These are phyloP conservation scores for Fusarium sp. DNA, from an alignment of 2,329 filamentous ascomycete genomes.

Conservation along the genomic window DNA sequence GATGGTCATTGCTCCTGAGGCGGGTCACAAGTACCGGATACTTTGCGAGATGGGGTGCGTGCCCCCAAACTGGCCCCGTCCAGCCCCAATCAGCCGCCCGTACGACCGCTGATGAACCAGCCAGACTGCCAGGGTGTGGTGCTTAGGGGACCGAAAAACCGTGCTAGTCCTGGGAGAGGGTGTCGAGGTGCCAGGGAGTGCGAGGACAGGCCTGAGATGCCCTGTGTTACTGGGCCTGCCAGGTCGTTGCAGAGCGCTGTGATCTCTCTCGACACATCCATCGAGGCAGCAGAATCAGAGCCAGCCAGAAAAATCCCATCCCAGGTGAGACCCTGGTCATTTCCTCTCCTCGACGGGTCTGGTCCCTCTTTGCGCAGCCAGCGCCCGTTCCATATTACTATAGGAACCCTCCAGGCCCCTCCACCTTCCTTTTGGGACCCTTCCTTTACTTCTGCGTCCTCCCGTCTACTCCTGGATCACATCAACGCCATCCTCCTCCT, in stretches of 20 bases:
- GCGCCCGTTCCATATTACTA: constrained; percentile 38
- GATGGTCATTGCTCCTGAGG: constrained; percentile 30
- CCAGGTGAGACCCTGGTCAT: constrained; percentile 29
- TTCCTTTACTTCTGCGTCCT: constrained; percentile 34
- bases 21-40: constrained; percentile 41
- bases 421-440: constrained; percentile 36
- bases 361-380: constrained; percentile 19
- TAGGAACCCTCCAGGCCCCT: constrained; percentile 43
- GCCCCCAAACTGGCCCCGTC: constrained; percentile 24
- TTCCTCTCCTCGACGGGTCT: constrained; percentile 26
- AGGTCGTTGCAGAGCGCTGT: constrained; percentile 14
- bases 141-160: constrained; percentile 28
- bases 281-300: constrained; percentile 24
- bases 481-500: constrained; percentile 25
- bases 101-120: constrained; percentile 43
- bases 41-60: constrained; percentile 30
- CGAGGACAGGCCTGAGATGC: constrained; percentile 20
- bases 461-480: constrained; percentile 17
- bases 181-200: constrained; percentile 34
- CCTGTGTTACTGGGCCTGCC: constrained; percentile 24
- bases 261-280: constrained; percentile 2
- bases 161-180: constrained; percentile 30
- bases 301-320: constrained; percentile 30
- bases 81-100: constrained; percentile 39
- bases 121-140: constrained; percentile 36